phyloP scores from a whole-genome alignment of 2,329 filamentous ascomycete genomes.

The Fusarium chlamydosporum region DNA sequence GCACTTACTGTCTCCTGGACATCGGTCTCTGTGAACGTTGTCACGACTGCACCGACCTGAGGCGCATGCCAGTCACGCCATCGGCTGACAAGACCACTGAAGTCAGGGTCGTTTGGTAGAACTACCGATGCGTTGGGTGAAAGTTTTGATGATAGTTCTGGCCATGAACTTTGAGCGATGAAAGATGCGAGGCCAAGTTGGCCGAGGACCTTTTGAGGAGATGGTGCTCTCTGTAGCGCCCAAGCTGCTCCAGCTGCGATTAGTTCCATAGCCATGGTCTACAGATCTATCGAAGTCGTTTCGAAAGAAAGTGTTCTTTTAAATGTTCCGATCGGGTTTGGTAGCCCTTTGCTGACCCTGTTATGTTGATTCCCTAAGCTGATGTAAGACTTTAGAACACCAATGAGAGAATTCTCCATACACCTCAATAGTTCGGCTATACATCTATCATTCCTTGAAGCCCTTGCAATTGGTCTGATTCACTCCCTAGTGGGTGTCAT shows the following conservation, averaged over 20 bases:
- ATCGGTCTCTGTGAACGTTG: constrained; percentile 21
- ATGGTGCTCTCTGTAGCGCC: constrained; percentile 4
- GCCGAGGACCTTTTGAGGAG: constrained; percentile 14
- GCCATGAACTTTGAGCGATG: constrained; percentile 7
- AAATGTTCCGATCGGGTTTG: no score
- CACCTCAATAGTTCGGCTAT: no score
- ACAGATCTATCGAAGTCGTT: no score
- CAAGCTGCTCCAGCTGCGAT: constrained; percentile 32
- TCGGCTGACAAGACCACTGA: constrained; percentile 8
- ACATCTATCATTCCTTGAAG: no score
- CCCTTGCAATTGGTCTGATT: no score
- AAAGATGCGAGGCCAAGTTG: constrained; percentile 27
- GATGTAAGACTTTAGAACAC: background rate
- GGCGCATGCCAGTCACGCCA: constrained; percentile 43
- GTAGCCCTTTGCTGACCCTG: background rate
- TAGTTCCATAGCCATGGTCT: constrained; percentile 17
- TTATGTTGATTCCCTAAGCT: background rate
- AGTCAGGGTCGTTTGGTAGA: background rate
- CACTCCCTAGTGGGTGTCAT: accelerated
- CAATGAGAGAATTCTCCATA: no score
- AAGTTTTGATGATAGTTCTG: constrained; percentile 18
- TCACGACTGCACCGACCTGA: constrained; percentile 19
- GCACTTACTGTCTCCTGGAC: constrained; percentile 33
- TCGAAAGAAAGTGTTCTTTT: no score
- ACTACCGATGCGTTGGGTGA: constrained; percentile 31